Conservation (phyloP, 345 rosid genomes). For the Sonneratia alba region DNA sequence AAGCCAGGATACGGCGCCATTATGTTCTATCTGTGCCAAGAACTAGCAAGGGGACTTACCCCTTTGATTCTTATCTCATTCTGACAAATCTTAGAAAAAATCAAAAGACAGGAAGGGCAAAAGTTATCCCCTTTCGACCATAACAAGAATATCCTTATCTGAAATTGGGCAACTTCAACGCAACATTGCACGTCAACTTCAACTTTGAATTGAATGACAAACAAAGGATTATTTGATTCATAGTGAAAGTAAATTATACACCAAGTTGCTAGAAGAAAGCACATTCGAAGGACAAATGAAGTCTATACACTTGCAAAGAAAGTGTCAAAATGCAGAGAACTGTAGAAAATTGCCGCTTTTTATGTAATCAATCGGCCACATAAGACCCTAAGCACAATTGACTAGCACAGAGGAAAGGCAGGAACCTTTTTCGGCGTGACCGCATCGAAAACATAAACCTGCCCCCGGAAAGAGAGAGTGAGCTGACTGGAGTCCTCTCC, state of each 20-base stretch:
- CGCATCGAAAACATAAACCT: constrained; percentile 14
- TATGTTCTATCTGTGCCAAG: too few relatives aligned
- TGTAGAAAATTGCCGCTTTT: not conserved
- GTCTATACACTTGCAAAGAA: not conserved
- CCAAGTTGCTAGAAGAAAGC: not conserved
- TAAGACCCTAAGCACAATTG: not conserved
- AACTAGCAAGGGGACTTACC: not conserved
- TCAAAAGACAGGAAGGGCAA: not conserved
- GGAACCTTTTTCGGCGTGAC: constrained; percentile 10
- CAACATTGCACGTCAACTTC: not conserved
- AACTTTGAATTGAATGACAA: not conserved
- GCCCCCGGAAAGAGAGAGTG: constrained; percentile 14
- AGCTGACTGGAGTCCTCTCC: constrained; percentile 11
- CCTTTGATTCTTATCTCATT: not conserved
- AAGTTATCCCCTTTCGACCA: not conserved
- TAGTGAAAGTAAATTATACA: not conserved
- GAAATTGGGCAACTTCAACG: not conserved
- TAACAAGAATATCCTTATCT: not conserved
- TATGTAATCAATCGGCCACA: not conserved
- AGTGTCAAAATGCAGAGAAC: not conserved
- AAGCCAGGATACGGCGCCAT: too few relatives aligned
- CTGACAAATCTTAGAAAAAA: not conserved
- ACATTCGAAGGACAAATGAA: not conserved
- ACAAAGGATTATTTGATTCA: not conserved
- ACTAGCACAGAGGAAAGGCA: not conserved